Conservation (phyloP, 2,329 filamentous ascomycete genomes). For the Sclerotinia borealis region DNA sequence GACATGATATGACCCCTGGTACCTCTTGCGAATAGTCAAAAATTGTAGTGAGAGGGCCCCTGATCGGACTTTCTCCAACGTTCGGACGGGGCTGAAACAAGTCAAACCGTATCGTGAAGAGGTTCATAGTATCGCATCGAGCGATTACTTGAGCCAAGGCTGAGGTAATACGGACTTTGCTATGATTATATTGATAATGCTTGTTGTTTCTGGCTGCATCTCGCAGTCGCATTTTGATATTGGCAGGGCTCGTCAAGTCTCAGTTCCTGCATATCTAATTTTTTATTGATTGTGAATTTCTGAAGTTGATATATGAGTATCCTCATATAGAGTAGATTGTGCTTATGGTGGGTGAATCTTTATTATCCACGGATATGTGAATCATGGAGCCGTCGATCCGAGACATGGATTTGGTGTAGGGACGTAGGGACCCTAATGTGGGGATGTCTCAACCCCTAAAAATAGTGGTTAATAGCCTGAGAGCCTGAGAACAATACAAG, state of each 20-base stretch:
- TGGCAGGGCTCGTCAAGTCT: background rate
- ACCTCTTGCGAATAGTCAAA: background rate
- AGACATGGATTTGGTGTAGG: background rate
- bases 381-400: background rate
- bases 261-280: background rate
- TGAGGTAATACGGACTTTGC: background rate
- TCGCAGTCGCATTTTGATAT: background rate
- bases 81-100: background rate
- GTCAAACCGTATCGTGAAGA: background rate
- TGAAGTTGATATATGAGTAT: no score
- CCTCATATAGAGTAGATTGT: no score
- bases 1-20: background rate
- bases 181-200: background rate
- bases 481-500: no score
- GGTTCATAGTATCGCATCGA: background rate
- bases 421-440: slow-evolving; percentile 2
- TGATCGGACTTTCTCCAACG: background rate
- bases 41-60: background rate
- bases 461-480: background rate
- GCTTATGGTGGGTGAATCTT: background rate
- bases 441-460: background rate
- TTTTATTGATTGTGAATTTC: background rate
- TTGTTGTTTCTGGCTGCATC: background rate
- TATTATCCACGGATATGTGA: background rate
- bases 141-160: background rate